These are phyloP conservation scores for Euphrasia arctica DNA, from an alignment of 305 asterid species.

Conservation along the genomic window DNA sequence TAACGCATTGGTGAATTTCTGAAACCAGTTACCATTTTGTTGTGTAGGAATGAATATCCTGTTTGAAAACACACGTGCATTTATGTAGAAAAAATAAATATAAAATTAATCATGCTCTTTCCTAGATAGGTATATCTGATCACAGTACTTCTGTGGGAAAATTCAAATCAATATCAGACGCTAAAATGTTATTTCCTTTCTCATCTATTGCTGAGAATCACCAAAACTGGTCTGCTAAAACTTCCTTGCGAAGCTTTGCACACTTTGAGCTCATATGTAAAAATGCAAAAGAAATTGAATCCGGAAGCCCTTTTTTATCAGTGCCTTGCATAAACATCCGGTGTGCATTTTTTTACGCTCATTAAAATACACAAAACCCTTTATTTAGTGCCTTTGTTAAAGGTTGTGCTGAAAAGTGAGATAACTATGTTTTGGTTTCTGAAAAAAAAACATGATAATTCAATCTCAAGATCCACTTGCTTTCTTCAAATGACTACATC, in stretches of 20 bases:
- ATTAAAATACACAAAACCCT: background rate
- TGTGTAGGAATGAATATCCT: conserved; percentile 13
- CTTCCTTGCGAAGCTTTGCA: too few relatives aligned
- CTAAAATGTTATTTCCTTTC: too few relatives aligned
- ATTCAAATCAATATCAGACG: too few relatives aligned
- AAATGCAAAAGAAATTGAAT: too few relatives aligned
- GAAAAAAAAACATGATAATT: background rate
- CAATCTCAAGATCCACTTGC: background rate
- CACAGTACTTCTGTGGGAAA: background rate
- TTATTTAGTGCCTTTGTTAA: background rate
- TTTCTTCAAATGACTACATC: conserved; percentile 4
- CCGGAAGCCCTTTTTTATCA: too few relatives aligned
- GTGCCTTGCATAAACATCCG: too few relatives aligned
- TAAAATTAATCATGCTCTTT: conserved; percentile 3
- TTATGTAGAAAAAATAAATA: background rate
- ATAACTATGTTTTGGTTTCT: conserved; percentile 11
- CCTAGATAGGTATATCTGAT: conserved; percentile 9
- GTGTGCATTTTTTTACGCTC: background rate
- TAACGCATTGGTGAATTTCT: conserved; percentile 60
- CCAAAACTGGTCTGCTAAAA: too few relatives aligned
- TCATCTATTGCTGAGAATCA: too few relatives aligned
- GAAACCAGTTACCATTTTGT: conserved; percentile 23
- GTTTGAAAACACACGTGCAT: conserved; percentile 7
- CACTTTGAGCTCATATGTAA: too few relatives aligned
- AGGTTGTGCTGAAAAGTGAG: background rate